phyloP scores from a whole-genome alignment of 2,329 filamentous ascomycete species.

The Colletotrichum sublineola region DNA sequence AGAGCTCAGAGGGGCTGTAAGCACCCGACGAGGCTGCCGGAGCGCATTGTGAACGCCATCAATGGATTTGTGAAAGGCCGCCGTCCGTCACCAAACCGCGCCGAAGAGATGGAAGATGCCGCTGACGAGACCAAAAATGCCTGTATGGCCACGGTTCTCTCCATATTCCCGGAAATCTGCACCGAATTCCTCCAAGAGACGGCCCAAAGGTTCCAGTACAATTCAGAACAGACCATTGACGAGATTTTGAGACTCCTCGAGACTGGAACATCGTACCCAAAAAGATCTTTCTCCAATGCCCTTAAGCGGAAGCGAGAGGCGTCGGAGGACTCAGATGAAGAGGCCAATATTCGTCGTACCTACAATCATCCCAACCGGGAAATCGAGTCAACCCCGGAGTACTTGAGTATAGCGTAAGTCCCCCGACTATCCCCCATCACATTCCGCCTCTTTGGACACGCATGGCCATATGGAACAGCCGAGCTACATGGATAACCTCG shows the following conservation, averaged over 20 bases:
- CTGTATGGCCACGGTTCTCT: conserved; percentile 50
- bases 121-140: conserved; percentile 31
- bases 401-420: conserved; percentile 33
- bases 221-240: conserved; percentile 51
- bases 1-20: neutral
- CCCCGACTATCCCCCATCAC: neutral
- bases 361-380: conserved; percentile 11
- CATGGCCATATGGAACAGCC: neutral
- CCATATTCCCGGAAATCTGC: conserved; percentile 62
- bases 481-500: neutral
- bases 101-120: conserved; percentile 24
- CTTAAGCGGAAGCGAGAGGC: conserved; percentile 59
- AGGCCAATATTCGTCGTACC: conserved; percentile 15
- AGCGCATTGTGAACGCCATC: neutral
- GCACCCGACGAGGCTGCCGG: neutral
- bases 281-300: conserved; percentile 40
- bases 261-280: conserved; percentile 54
- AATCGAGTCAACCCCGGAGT: neutral
- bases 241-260: conserved; percentile 58
- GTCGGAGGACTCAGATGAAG: conserved; percentile 44
- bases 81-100: no score
- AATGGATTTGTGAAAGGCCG: conserved; percentile 6
- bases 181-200: conserved; percentile 52
- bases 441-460: neutral
- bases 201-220: conserved; percentile 47